Base-by-base conservation (phyloP, 1,284 basidiomycete genomes). In the Phellopilus nigrolimitatus region DNA sequence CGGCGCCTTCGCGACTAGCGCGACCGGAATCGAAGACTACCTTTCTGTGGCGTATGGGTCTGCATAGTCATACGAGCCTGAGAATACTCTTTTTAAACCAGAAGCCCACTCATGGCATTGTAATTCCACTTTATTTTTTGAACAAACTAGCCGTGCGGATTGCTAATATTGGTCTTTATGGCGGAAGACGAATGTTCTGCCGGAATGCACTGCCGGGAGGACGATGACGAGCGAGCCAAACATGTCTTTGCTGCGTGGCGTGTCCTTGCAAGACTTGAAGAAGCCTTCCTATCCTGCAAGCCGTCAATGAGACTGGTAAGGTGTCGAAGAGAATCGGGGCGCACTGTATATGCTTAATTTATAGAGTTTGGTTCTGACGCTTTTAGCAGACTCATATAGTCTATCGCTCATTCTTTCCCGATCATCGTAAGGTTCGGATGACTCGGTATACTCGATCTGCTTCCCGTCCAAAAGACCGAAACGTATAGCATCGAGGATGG, bases 1-100 rank as follows among this genome's bases (percentile, higher is more conserved):
- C 36, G 71, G 71, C 24, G 72, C 65, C 3, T 66, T 73, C 40
- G 64, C 68, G 3, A 59, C 57, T 27, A 64, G 63, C 24, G 49
- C 50, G 24, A 49, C 57, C 3, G 67, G 66, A 9, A 38, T 72
- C 27, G 56, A 61, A 49, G 57, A 59, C 33, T 74, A 74, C 53
- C 70, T 73, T 56, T 21, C 44, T 24, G 37, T 33, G 8, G 42
- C 50, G n/a, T 50, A 46, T 17, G 17, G 34, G 10, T 33, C 3
- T n/a, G n/a, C 2, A n/a, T 33, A 33, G 31, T n/a, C n/a, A n/a
- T n/a, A n/a, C n/a, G n/a, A n/a, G n/a, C n/a, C n/a, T n/a, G n/a
- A n/a, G n/a, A n/a, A n/a, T n/a, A n/a, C n/a, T n/a, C n/a, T n/a
- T n/a, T n/a, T n/a, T 38, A 5, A n/a, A n/a, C n/a, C n/a, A n/a